Conservation (phyloP, 768 basidiomycete genomes). For the Cyclocybe cylindracea region DNA sequence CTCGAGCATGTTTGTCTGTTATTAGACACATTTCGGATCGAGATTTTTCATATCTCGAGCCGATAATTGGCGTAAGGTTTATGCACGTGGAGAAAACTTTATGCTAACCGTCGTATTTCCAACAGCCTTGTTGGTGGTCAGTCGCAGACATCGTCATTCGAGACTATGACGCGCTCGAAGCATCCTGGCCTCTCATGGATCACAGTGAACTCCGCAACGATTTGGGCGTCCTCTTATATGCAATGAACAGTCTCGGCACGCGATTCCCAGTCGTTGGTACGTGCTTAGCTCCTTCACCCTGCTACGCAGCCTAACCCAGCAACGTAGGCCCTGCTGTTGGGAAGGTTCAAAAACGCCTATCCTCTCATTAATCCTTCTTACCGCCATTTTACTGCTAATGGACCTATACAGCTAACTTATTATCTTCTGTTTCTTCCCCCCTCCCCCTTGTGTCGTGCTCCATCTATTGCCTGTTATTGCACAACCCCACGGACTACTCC, state of each 20-base stretch:
- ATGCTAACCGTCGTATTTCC: constrained; percentile 4
- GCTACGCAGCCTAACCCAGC: background rate
- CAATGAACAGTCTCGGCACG: constrained; percentile 60
- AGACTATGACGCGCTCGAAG: constrained; percentile 64
- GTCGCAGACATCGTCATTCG: constrained; percentile 67
- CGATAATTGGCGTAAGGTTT: constrained; percentile 66
- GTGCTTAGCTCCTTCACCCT: constrained; percentile 10
- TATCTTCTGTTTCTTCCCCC: constrained; percentile 9
- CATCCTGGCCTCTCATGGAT: constrained; percentile 63
- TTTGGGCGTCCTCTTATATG: constrained; percentile 59
- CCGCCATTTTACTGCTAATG: background rate
- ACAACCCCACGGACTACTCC: constrained; percentile 17
- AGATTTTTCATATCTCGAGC: constrained; percentile 76
- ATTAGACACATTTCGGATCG: constrained; percentile 63
- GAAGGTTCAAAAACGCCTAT: constrained; percentile 44
- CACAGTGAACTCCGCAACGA: constrained; percentile 62
- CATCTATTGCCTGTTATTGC: constrained; percentile 7
- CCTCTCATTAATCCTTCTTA: constrained; percentile 11
- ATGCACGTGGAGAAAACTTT: constrained; percentile 6
- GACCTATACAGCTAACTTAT: constrained; percentile 3
- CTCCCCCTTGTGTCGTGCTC: constrained; percentile 2
- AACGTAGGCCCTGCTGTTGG: constrained; percentile 35
- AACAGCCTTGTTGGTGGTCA: constrained; percentile 71
- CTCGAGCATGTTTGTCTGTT: constrained; percentile 58
- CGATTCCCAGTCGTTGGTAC: constrained; percentile 60